phyloP scores from a whole-genome alignment of 1,284 basidiomycete genomes.

The Anthracocystis panici-leucophaei region DNA sequence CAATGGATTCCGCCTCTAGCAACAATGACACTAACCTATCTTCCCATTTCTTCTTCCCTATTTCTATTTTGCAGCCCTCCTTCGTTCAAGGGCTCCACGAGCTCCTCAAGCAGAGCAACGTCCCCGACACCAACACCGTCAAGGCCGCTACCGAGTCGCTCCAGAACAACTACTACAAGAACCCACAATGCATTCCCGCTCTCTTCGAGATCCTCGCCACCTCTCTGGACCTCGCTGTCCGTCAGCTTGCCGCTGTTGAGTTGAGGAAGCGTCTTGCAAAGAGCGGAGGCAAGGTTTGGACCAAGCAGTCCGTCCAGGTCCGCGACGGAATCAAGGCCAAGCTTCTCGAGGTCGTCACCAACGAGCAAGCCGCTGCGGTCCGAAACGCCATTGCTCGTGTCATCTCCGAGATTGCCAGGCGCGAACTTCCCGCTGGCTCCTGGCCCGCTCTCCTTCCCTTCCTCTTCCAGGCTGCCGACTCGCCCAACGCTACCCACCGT shows the following conservation, averaged over 20 bases:
- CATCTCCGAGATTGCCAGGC: slow-evolving; percentile 89
- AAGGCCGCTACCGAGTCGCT: slow-evolving; percentile 81
- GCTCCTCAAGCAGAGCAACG: slow-evolving; percentile 66
- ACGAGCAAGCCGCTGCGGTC: slow-evolving; percentile 83
- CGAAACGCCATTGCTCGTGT: slow-evolving; percentile 84
- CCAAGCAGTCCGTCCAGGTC: slow-evolving; percentile 77
- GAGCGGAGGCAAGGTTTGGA: slow-evolving; percentile 87
- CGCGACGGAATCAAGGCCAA: slow-evolving; percentile 87
- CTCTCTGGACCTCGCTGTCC: slow-evolving; percentile 82
- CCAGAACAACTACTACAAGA: slow-evolving; percentile 77
- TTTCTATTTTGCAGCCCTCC: slow-evolving; percentile 24
- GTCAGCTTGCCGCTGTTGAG: slow-evolving; percentile 98
- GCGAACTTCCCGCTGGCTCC: slow-evolving; percentile 83
- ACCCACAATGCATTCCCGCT: slow-evolving; percentile 87
- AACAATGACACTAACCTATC: too few relatives aligned
- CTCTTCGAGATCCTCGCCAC: slow-evolving; percentile 88
- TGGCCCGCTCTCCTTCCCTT: slow-evolving; percentile 93
- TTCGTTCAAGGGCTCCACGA: slow-evolving; percentile 66
- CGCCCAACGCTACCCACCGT: slow-evolving; percentile 80
- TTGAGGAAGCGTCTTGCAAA: slow-evolving; percentile 89
- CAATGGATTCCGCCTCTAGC: too few relatives aligned
- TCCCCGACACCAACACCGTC: slow-evolving; percentile 67
- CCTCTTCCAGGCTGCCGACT: slow-evolving; percentile 83
- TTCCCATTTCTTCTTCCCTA: neutral
- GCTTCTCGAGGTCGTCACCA: slow-evolving; percentile 82